A percentile compares a stretch with the other conserved stretches of the same genome.
Conservation (phyloP, 2,329 filamentous ascomycete genomes). For the Mycosphaerella sp. region DNA sequence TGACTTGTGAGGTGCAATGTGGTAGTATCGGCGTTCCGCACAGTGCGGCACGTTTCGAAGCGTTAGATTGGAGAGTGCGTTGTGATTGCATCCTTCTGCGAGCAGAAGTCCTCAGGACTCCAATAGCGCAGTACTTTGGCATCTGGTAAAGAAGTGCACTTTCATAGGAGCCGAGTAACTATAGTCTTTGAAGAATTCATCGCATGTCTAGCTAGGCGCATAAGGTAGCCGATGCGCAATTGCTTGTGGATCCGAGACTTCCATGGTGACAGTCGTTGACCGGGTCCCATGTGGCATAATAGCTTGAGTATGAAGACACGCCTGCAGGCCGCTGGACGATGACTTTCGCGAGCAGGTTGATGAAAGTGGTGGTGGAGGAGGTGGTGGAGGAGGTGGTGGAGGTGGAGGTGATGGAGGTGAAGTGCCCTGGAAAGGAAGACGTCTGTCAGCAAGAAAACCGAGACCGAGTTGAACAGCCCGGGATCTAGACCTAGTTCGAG, state of each 20-base stretch:
- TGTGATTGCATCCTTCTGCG: background rate
- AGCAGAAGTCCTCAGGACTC: background rate
- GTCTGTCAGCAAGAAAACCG: background rate
- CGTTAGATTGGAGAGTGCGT: background rate
- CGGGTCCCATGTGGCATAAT: background rate
- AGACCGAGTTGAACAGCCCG: background rate
- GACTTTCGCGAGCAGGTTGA: background rate
- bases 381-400: background rate
- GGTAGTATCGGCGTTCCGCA: no score
- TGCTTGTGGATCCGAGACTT: background rate
- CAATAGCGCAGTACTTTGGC: background rate
- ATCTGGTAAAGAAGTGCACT: background rate
- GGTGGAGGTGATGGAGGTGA: background rate
- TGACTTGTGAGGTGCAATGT: no score
- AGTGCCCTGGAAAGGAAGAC: background rate
- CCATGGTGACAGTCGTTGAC: background rate
- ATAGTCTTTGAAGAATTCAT: background rate
- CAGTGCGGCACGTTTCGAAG: no score
- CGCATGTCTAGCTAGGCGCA: background rate
- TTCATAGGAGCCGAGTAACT: background rate
- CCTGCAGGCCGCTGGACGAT: background rate
- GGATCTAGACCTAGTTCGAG: background rate
- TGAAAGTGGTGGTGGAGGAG: background rate
- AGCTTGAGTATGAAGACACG: background rate
- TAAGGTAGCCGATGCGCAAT: background rate